Base-by-base conservation (phyloP, 345 rosid genomes). In the Eucalyptus coolabah region DNA sequence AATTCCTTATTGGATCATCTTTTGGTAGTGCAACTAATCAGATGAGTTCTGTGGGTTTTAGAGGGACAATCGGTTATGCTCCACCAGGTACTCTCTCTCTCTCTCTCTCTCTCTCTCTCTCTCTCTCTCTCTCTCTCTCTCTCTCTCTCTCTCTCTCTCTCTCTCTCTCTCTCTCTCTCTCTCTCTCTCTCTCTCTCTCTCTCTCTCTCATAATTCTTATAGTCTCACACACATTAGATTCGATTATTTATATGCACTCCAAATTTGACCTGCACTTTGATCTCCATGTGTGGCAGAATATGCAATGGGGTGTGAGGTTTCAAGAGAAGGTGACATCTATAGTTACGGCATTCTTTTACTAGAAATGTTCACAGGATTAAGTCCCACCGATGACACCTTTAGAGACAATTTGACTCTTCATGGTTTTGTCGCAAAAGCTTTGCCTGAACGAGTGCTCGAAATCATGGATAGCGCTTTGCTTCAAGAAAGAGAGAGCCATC, bases 211-310 rank as follows among this genome's bases (percentile, higher is more conserved):
- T 15, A 16, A 69, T 11, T 69, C 42, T 69, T 17, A 67, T 69
- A 21, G 23, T 69, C 44, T 69, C 10, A 69, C 1, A 7, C 81
- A 69, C 4, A 69, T 32, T 69, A 69, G 24, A 69, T 69, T 17
- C 1, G 13, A 69, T 69, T 69, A 0, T 0, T 16, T 0, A 34
- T 34, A 10, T 0, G 12, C 34, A 17, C 40, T 16, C 42, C 40
- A 32, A 32, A 32, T 67, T 67, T 32, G 72, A 63, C 11, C 1
- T 8, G 0, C 42, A 32, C 80, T 16, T 16, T 67, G 42, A 67
- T 67, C 9, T 67, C 9, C 34, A 67, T 67, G 17, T 67, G 23
- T 67, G 21, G 77, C 12, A 67, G 12, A 32, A 17, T 67, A 67
- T 67, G 40, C 40, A 67, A 32, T 67, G 80, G 80, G 80, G 0